Percentiles rank a stretch among this genome's conserved stretches.
phyloP scores from a whole-genome alignment of 768 basidiomycete species.

The Cubamyces sp. region DNA sequence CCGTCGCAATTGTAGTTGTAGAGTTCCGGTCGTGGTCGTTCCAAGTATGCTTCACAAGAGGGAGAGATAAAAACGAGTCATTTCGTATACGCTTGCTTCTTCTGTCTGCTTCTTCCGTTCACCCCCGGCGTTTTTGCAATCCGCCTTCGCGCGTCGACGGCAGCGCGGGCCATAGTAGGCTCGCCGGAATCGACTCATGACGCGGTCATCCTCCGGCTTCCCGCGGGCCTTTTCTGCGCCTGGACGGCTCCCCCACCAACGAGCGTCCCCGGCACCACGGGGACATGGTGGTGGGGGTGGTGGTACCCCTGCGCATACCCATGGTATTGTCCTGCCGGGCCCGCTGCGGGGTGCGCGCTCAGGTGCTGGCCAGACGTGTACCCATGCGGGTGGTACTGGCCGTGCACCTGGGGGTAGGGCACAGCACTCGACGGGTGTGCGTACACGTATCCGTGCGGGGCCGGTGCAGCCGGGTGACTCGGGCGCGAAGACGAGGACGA shows the following conservation, averaged over 20 bases:
- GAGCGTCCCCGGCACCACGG: neutral
- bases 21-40: no score
- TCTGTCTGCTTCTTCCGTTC: no score
- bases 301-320: neutral
- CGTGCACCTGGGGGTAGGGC: neutral
- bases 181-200: neutral
- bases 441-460: neutral
- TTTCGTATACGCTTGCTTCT: no score
- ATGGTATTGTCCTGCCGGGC: no score
- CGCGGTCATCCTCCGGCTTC: constrained; percentile 21
- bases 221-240: constrained; percentile 13
- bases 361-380: neutral
- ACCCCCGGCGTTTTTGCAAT: no score
- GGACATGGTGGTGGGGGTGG: neutral
- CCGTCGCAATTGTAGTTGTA: no score
- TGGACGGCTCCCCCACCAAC: constrained; percentile 10
- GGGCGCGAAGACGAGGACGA: neutral
- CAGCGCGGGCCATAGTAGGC: neutral
- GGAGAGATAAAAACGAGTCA: no score
- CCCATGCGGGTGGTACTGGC: neutral
- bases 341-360: no score
- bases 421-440: neutral
- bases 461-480: neutral
- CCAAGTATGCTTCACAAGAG: no score
- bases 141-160: no score